Conservation (phyloP, 495 filamentous ascomycete genomes). For the Chlorociboria aeruginascens region DNA sequence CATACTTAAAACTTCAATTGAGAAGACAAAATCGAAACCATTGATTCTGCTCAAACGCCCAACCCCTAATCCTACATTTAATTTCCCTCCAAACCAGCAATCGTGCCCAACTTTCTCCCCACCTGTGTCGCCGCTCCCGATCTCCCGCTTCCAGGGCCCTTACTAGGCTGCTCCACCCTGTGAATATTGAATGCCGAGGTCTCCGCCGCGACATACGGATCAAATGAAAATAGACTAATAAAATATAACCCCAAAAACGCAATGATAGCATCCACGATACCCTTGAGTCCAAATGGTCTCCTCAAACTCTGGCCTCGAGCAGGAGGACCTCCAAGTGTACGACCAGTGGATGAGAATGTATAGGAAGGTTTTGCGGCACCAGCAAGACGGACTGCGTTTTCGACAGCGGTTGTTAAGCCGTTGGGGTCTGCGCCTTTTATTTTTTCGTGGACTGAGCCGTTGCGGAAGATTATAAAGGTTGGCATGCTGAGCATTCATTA, state of each 20-base stretch:
- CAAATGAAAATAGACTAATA: conserved; percentile 35
- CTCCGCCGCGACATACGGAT: conserved; percentile 53
- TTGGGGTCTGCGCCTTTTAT: conserved; percentile 69
- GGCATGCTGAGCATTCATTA: conserved; percentile 41
- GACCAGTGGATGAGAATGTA: conserved; percentile 24
- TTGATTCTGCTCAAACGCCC: neutral
- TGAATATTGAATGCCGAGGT: conserved; percentile 51
- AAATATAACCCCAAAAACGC: conserved; percentile 51
- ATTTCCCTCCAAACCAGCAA: conserved; percentile 17
- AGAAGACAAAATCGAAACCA: neutral
- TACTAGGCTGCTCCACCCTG: conserved; percentile 15
- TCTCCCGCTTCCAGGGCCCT: conserved; percentile 7
- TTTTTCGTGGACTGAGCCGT: conserved; percentile 54
- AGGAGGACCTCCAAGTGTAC: conserved; percentile 27
- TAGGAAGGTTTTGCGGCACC: conserved; percentile 26
- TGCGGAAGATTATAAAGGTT: conserved; percentile 73
- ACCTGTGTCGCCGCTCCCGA: conserved; percentile 14
- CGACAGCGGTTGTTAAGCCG: conserved; percentile 62
- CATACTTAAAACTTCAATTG: too few relatives aligned
- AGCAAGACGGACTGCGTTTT: conserved; percentile 53
- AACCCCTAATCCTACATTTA: conserved; percentile 1
- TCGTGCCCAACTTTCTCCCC: conserved; percentile 20
- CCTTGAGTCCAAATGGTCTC: conserved; percentile 27
- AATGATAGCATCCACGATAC: conserved; percentile 34
- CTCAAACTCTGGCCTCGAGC: conserved; percentile 15